phyloP scores from a whole-genome alignment of 257 asterid species.

The Solanum verrucosum region DNA sequence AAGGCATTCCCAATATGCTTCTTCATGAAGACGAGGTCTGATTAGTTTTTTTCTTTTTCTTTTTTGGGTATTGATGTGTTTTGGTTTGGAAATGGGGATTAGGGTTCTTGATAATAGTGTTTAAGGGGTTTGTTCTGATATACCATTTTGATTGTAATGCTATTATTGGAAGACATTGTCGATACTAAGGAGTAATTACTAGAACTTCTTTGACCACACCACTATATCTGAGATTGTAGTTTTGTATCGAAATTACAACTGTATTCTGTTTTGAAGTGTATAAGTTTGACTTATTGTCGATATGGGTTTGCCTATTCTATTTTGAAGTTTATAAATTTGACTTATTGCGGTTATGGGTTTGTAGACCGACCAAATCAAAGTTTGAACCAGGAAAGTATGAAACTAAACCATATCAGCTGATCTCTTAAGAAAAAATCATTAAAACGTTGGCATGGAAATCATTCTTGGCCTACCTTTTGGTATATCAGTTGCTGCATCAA shows the following conservation, averaged over 20 bases:
- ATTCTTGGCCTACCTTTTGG: background rate
- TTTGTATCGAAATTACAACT: background rate
- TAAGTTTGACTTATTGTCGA: too few relatives aligned
- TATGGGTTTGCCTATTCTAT: too few relatives aligned
- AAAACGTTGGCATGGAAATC: background rate
- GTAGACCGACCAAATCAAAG: background rate
- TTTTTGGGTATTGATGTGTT: background rate
- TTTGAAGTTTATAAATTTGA: background rate
- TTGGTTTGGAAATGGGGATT: slow-evolving; percentile 6
- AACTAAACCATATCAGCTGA: background rate
- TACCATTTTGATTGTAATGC: background rate
- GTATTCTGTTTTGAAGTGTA: too few relatives aligned
- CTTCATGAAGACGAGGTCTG: slow-evolving; percentile 94
- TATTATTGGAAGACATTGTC: background rate
- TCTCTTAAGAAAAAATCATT: background rate
- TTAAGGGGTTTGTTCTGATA: background rate
- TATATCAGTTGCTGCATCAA: too few relatives aligned
- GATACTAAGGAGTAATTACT: background rate
- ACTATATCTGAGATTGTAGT: background rate
- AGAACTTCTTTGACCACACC: background rate
- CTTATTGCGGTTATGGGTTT: too few relatives aligned
- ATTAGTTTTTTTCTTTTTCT: background rate
- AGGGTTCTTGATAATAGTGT: background rate
- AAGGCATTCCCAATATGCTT: slow-evolving; percentile 90
- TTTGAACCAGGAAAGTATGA: background rate